These are phyloP conservation scores for Pythium myriotylum DNA, from an alignment of 352 stramenopile genomes.

Conservation along the genomic window DNA sequence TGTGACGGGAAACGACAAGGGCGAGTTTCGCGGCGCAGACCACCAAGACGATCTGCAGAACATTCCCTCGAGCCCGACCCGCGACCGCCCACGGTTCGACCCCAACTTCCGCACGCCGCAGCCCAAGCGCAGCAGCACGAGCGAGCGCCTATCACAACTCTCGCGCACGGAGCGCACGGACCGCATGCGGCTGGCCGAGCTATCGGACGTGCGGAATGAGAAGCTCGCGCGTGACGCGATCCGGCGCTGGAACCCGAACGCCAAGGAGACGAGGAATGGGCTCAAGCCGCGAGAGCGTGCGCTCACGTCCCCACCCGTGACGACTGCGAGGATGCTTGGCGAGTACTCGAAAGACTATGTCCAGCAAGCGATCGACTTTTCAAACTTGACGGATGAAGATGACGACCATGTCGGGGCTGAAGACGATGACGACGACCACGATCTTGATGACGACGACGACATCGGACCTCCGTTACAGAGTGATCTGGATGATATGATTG, in stretches of 20 bases:
- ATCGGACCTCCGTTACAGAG: constrained; percentile 15
- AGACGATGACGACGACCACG: constrained; percentile 19
- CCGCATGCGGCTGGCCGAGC: constrained; percentile 75
- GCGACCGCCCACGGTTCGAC: constrained; percentile 20
- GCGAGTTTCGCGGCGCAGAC: too few relatives aligned
- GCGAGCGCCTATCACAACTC: constrained; percentile 53
- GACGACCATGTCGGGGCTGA: constrained; percentile 29
- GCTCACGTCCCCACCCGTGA: constrained; percentile 40
- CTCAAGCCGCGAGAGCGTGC: constrained; percentile 18
- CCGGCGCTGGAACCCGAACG: constrained; percentile 46
- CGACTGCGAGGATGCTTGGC: constrained; percentile 60
- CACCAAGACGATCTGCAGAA: constrained; percentile 19
- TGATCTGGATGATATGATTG: constrained; percentile 17
- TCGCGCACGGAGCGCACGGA: constrained; percentile 62
- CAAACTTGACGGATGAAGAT: constrained; percentile 50
- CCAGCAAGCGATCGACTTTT: constrained; percentile 75
- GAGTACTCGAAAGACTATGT: constrained; percentile 76
- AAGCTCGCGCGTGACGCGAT: constrained; percentile 42
- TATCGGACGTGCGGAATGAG: constrained; percentile 71
- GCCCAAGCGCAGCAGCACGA: constrained; percentile 34
- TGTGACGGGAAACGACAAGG: constrained; percentile 2
- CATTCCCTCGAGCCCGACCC: constrained; percentile 20
- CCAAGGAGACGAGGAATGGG: constrained; percentile 20
- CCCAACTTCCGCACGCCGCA: constrained; percentile 41
- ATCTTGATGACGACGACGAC: constrained; percentile 21